Evolutionary conservation across 768 basidiomycete genomes (phyloP).

Genomic region (Trametes maxima): DNA sequence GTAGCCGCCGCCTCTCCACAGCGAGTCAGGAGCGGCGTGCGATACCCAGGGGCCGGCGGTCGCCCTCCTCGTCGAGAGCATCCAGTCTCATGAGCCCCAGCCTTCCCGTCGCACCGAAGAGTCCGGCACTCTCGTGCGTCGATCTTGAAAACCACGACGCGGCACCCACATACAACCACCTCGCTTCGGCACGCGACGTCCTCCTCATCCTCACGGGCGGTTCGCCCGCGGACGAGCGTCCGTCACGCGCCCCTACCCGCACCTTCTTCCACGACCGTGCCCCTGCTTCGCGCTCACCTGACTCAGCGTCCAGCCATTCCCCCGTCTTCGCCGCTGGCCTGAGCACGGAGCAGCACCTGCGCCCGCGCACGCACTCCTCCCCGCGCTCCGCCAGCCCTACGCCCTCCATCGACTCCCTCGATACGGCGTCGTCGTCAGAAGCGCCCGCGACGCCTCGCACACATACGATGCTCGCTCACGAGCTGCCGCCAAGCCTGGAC

Average conservation of each 20-base stretch:
- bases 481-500: slow-evolving; percentile 27
- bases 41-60: slow-evolving; percentile 6
- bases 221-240: slow-evolving; percentile 16
- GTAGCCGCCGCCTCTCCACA: not conserved
- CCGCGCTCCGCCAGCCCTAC: slow-evolving; percentile 23
- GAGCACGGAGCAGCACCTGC: not conserved
- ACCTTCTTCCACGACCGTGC: slow-evolving; percentile 8
- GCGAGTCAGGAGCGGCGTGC: not conserved
- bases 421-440: slow-evolving; percentile 33
- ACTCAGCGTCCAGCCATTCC: slow-evolving; percentile 1
- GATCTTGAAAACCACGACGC: slow-evolving; percentile 26
- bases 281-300: slow-evolving; percentile 13
- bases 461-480: slow-evolving; percentile 23
- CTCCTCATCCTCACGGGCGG: slow-evolving; percentile 17
- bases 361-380: slow-evolving; percentile 9
- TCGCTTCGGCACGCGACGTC: slow-evolving; percentile 18
- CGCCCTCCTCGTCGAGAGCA: slow-evolving; percentile 4
- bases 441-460: slow-evolving; percentile 32
- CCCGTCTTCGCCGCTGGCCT: not conserved
- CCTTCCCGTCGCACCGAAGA: slow-evolving; percentile 19
- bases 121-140: slow-evolving; percentile 22
- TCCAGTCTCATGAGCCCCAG: not conserved
- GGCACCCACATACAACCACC: slow-evolving; percentile 10
- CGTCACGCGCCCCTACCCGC: slow-evolving; percentile 6
- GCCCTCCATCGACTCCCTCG: slow-evolving; percentile 31